phyloP scores from a whole-genome alignment of 2,329 filamentous ascomycete genomes.

The Apiospora hydei region DNA sequence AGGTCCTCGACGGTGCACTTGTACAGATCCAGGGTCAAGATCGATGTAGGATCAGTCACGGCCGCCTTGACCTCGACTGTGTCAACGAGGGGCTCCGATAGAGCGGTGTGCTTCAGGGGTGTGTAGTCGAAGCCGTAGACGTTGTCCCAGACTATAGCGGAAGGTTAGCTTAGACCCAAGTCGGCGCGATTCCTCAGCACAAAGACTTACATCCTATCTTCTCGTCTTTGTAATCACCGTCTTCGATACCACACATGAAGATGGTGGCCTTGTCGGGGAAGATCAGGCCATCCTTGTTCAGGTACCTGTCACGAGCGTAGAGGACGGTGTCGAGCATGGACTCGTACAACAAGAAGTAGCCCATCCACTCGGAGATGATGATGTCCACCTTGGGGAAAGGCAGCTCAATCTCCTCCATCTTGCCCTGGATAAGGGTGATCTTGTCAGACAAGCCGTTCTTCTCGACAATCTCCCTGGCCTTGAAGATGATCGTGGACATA shows the following conservation, averaged over 20 bases:
- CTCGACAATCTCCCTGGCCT: conserved; percentile 93
- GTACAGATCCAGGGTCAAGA: conserved; percentile 93
- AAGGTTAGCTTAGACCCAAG: background rate
- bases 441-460: conserved; percentile 92
- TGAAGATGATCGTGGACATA: conserved; percentile 99
- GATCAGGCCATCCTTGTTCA: conserved; percentile 86
- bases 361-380: conserved; percentile 99
- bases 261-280: conserved; percentile 99
- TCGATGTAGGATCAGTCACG: conserved; percentile 85
- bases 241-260: conserved; percentile 95
- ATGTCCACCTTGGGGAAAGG: conserved; percentile 97
- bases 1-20: conserved; percentile 85
- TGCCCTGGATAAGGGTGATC: conserved; percentile 97
- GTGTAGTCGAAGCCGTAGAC: conserved; percentile 98
- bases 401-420: conserved; percentile 98
- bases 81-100: conserved; percentile 95
- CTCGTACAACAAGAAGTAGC: conserved; percentile 98
- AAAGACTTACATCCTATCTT: conserved; percentile 91
- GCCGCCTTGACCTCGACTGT: conserved; percentile 97
- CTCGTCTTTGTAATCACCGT: conserved; percentile 99
- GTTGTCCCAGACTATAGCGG: conserved; percentile 88
- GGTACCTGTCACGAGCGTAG: conserved; percentile 93
- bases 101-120: conserved; percentile 89
- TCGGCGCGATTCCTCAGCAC: background rate
- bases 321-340: conserved; percentile 98